Evolutionary conservation across 164 flowering plant species (phyloP), one percentile per base, ranked within the genome.

Genomic region (Liriodendron chinense): DNA sequence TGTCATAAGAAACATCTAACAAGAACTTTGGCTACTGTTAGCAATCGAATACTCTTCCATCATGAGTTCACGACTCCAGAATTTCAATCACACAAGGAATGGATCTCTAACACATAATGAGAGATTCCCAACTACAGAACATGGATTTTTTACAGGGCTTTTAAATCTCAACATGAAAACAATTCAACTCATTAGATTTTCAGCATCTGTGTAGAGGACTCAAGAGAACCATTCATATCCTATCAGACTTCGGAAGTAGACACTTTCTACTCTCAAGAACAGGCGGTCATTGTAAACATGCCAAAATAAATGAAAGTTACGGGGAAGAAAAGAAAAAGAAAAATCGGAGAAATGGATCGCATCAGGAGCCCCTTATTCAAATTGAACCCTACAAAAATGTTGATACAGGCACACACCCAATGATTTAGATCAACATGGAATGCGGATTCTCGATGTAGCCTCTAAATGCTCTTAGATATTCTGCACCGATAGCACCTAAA

Each of bases 401-500:
- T 9, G 10, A 5, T n/a, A 66, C 24, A 78, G n/a, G 18, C 34
- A 72, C 28, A 70, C 9, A 22, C 18, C 22, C 28, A 8, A 43
- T 53, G 68, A 61, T 72, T 81, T 84, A 94, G 24, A 93, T 91
- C 87, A 92, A 74, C 97, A 95, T 93, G 1, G 96, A 85, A 64
- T 90, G 93, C 1, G 98, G 98, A 77, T 91, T 89, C 83, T 93
- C 97, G 12, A 93, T 86, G 85, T 92, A 95, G 80, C 94, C 92
- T 74, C 92, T 95, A 73, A 95, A 93, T 70, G 96, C 91, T 83
- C 91, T 93, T 47, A 95, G 81, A 96, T 97, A 94, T 79, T 91
- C 96, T 0, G 98, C 98, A 61, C 98, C 98, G 78, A 95, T 84
- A 12, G 98, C 98, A 79, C 99, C 98, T 95, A 10, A 53, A 47